These are phyloP conservation scores for Singerocomus inundabilis DNA, from an alignment of 1,284 basidiomycete genomes.

Conservation along the genomic window DNA sequence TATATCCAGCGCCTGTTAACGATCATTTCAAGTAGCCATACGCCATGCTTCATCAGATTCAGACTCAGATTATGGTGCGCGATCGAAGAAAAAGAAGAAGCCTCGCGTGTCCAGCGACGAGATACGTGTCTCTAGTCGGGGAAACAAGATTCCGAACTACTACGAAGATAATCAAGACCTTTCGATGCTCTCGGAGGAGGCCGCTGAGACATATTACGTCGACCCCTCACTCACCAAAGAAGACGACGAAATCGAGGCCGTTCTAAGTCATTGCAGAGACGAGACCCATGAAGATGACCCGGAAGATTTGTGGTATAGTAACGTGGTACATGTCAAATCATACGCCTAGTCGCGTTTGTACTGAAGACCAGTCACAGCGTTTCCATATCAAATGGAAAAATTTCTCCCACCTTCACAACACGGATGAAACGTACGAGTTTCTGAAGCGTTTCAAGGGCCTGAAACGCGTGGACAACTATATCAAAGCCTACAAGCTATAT, in stretches of 20 bases:
- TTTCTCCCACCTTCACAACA: constrained; percentile 94
- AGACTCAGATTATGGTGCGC: constrained; percentile 85
- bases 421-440: constrained; percentile 95
- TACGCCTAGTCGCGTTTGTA: neutral
- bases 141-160: constrained; percentile 82
- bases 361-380: constrained; percentile 50
- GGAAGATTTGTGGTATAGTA: constrained; percentile 80
- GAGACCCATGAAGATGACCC: constrained; percentile 75
- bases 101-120: constrained; percentile 58
- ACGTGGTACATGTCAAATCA: constrained; percentile 55
- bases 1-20: constrained; percentile 28
- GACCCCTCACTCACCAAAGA: constrained; percentile 59
- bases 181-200: constrained; percentile 70
- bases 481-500: constrained; percentile 81
- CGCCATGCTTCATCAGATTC: constrained; percentile 60
- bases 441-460: constrained; percentile 90
- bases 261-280: constrained; percentile 79
- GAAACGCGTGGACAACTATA: constrained; percentile 99
- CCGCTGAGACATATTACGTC: constrained; percentile 50
- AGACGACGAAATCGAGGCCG: constrained; percentile 88
- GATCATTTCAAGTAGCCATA: constrained; percentile 44
- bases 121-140: constrained; percentile 78
- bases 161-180: constrained; percentile 82
- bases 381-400: constrained; percentile 97
- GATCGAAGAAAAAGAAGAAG: constrained; percentile 85